Percentiles rank a stretch among this genome's conserved stretches.
phyloP scores from a whole-genome alignment of 2,329 filamentous ascomycete genomes.

The Claviceps cyperi region DNA sequence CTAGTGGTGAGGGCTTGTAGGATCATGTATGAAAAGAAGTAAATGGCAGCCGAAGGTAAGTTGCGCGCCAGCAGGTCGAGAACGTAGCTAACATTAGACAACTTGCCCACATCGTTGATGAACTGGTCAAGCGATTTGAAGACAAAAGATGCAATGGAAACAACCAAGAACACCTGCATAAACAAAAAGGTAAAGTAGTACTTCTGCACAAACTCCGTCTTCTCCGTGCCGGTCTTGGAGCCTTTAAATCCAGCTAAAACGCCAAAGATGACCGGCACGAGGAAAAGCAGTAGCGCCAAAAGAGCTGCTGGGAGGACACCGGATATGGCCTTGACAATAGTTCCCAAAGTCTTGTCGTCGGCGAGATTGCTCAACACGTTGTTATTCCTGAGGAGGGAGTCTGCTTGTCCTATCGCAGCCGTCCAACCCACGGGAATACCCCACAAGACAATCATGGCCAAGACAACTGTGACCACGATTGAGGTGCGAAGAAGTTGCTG shows the following conservation, averaged over 20 bases:
- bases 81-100: constrained; percentile 47
- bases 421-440: constrained; percentile 83
- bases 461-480: constrained; percentile 49
- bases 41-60: constrained; percentile 77
- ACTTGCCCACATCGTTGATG: constrained; percentile 31
- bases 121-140: constrained; percentile 48
- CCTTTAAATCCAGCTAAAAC: constrained; percentile 62
- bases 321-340: constrained; percentile 50
- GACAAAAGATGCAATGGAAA: constrained; percentile 69
- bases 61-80: constrained; percentile 61
- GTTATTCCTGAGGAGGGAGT: constrained; percentile 49
- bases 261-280: constrained; percentile 68
- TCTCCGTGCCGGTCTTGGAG: constrained; percentile 66
- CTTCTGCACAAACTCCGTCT: constrained; percentile 70
- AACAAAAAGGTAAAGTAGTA: constrained; percentile 95
- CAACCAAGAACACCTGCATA: constrained; percentile 85
- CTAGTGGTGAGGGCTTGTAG: constrained; percentile 85
- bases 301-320: constrained; percentile 75
- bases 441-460: constrained; percentile 74
- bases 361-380: constrained; percentile 58
- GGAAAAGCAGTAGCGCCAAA: constrained; percentile 60
- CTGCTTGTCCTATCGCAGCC: constrained; percentile 65
- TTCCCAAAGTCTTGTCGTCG: constrained; percentile 42
- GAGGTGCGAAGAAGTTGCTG: constrained; percentile 62
- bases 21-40: constrained; percentile 98